Conservation (phyloP, 2,329 filamentous ascomycete species). For the Didymella pinodella region DNA sequence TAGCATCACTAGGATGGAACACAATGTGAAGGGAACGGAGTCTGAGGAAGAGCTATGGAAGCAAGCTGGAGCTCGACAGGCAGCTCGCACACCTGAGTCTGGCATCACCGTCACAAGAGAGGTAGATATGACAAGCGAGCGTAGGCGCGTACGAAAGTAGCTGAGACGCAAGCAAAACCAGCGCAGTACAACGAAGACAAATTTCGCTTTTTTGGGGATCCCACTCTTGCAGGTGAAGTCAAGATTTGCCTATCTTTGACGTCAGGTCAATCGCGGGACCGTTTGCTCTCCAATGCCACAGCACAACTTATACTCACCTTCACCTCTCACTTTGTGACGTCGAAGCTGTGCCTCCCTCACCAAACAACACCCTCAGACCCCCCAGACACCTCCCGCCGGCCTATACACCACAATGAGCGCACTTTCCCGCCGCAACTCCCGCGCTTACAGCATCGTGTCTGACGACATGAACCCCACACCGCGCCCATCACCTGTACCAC, state of each 20-base stretch:
- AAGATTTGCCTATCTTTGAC: neutral
- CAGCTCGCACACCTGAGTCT: neutral
- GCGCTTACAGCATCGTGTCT: constrained; percentile 18
- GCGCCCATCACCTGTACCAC: constrained; percentile 1
- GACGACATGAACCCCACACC: constrained; percentile 11
- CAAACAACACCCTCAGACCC: neutral
- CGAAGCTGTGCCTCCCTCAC: neutral
- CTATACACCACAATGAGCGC: neutral
- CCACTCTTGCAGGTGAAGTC: neutral
- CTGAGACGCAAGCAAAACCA: neutral
- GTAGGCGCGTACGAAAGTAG: neutral
- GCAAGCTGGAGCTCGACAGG: neutral
- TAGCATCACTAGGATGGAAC: constrained; percentile 24
- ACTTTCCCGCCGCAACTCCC: constrained; percentile 5
- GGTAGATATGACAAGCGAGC: neutral
- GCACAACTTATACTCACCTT: neutral
- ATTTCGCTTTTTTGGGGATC: too few species aligned
- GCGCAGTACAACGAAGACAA: neutral
- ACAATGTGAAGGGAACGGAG: constrained; percentile 18
- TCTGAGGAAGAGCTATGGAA: constrained; percentile 30
- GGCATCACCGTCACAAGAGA: constrained; percentile 8
- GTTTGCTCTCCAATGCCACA: neutral
- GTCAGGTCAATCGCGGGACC: neutral
- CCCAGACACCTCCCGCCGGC: neutral
- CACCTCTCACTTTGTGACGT: constrained; percentile 4